A percentile compares a stretch with the other conserved stretches of the same genome.
Conservation (phyloP, 2,329 filamentous ascomycete species). For the Fusarium succisae region DNA sequence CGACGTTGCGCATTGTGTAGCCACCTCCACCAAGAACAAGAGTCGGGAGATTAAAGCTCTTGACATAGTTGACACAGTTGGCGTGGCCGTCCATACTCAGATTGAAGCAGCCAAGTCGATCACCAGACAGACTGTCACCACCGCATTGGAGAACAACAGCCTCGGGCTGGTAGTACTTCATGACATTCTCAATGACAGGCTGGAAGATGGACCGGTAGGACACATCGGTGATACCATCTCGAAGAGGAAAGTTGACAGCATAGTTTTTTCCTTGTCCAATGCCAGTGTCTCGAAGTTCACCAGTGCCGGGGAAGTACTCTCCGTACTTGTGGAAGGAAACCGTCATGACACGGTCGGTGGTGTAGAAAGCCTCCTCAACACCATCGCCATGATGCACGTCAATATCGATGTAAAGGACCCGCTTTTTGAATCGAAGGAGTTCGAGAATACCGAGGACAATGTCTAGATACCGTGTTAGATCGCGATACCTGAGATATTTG, state of each 20-base stretch:
- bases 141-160: slow-evolving; percentile 97
- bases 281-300: slow-evolving; percentile 85
- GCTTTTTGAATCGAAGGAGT: slow-evolving; percentile 86
- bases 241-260: slow-evolving; percentile 88
- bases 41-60: slow-evolving; percentile 83
- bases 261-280: slow-evolving; percentile 90
- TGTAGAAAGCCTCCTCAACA: slow-evolving; percentile 93
- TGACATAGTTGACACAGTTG: slow-evolving; percentile 92
- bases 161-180: slow-evolving; percentile 87
- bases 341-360: slow-evolving; percentile 91
- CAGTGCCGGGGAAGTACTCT: slow-evolving; percentile 93
- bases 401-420: slow-evolving; percentile 97
- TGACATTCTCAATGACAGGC: slow-evolving; percentile 85
- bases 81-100: slow-evolving; percentile 96
- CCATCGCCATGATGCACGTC: slow-evolving; percentile 95
- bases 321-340: slow-evolving; percentile 97
- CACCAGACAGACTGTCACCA: slow-evolving; percentile 92
- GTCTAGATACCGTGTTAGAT: slow-evolving; percentile 62
- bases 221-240: slow-evolving; percentile 89
- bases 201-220: slow-evolving; percentile 94
- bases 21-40: slow-evolving; percentile 95
- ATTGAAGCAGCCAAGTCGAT: slow-evolving; percentile 96
- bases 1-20: slow-evolving; percentile 97
- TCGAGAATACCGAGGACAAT: slow-evolving; percentile 97
- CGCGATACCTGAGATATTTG: not conserved